Evolutionary conservation across 495 filamentous ascomycete genomes (phyloP).

Genomic region (Aspergillus leporis): DNA sequence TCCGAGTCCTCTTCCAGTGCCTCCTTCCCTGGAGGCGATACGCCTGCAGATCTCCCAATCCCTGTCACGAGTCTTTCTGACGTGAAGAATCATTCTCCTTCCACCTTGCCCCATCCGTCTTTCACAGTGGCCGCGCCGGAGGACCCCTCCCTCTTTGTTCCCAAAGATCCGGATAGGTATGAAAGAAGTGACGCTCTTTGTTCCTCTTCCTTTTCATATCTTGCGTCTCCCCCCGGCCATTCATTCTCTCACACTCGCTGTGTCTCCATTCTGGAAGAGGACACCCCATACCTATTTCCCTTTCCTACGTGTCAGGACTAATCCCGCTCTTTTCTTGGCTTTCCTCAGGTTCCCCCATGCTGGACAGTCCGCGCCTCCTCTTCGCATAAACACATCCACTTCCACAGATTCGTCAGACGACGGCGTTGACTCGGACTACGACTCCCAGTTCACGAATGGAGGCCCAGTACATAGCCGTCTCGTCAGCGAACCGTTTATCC

Average conservation of each 20-base stretch:
- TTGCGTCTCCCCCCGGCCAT: conserved; percentile 13
- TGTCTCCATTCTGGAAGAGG: conserved; percentile 9
- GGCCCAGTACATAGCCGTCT: conserved; percentile 46
- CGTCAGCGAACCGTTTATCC: conserved; percentile 51
- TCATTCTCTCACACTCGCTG: conserved; percentile 14
- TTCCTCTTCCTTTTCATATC: conserved; percentile 18
- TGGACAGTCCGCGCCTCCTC: conserved; percentile 30
- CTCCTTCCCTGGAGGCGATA: conserved; percentile 32
- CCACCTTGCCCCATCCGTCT: conserved; percentile 13
- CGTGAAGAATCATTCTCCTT: conserved; percentile 11
- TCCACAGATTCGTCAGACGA: conserved; percentile 27
- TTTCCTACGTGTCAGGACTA: conserved; percentile 27
- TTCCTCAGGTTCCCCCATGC: conserved; percentile 42
- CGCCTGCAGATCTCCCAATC: conserved; percentile 26
- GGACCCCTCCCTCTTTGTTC: conserved; percentile 34
- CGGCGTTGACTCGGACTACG: conserved; percentile 35
- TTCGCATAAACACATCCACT: conserved; percentile 41
- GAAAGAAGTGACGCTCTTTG: conserved; percentile 21
- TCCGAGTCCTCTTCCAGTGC: conserved; percentile 28
- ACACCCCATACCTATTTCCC: conserved; percentile 8
- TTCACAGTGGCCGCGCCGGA: conserved; percentile 32
- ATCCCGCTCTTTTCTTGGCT: conserved; percentile 27
- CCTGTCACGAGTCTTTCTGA: conserved; percentile 19
- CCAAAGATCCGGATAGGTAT: conserved; percentile 47
- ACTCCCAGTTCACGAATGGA: conserved; percentile 44